Base-by-base conservation (phyloP, 2,329 filamentous ascomycete species). In the Westerdykella aurantiaca region DNA sequence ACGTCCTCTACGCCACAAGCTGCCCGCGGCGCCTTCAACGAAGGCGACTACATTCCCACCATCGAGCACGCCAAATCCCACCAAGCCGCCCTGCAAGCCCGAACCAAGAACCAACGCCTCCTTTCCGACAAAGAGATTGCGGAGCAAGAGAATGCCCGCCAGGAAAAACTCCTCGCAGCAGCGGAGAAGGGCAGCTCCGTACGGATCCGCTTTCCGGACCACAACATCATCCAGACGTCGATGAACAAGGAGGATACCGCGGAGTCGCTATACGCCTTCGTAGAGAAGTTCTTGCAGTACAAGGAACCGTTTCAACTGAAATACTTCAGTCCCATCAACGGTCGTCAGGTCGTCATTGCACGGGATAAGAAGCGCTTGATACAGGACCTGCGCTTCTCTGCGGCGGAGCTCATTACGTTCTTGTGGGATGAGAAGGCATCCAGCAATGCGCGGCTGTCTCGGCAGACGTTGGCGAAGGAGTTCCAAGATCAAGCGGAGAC, bases 141-240 rank as follows among this genome's bases (percentile, higher is more conserved):
- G 31, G 82, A 83, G 18, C 81, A 82, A 51, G 82, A 81, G 29
- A 74, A 79, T 5, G 82, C 79, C 17, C 81, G 83, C 41, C 78
- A 79, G 38, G 81, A 82, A 23, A 83, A 76, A 50, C 71, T 89
- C 1, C 77, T 82, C 5, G 76, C 78, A 5, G 76, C 90, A 47
- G 80, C 78, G 40, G 52, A 63, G 17, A 64, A 59, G 34, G 79
- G 80, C 25, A 79, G 95, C 25, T 77, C 81, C 22, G 76, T 97
- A 50, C 88, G 86, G 51, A 79, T 96, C 39, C 85, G 90, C 21
- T 90, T 96, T 55, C 91, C 91, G 0, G 90, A 97, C 62, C 86
- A 90, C 55, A 86, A 82, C 45, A 82, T 83, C 42, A 80, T 89
- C 25, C 80, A 88, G 41, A 83, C 83, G 69, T 77, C 75, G n/a